These are phyloP conservation scores for Colletotrichum sp. DNA, from an alignment of 2,329 filamentous ascomycete genomes.

Conservation along the genomic window DNA sequence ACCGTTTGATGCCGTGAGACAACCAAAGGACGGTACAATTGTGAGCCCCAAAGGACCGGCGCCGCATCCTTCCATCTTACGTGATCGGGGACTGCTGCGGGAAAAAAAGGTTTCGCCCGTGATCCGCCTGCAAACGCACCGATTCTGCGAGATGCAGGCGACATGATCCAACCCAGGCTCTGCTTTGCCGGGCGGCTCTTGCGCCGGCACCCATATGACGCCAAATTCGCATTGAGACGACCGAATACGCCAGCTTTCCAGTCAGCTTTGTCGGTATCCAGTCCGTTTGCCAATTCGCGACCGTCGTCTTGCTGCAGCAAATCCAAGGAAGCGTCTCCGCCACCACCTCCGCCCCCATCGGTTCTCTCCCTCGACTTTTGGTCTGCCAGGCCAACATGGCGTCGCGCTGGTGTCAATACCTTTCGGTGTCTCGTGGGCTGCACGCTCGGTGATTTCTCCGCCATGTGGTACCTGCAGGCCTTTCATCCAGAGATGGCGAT, in stretches of 20 bases:
- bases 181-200: not conserved
- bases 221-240: not conserved
- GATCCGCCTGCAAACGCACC: not conserved
- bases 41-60: not conserved
- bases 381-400: conserved; percentile 44
- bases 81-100: not conserved
- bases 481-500: conserved; percentile 51
- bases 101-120: not conserved
- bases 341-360: not conserved
- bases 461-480: conserved; percentile 60
- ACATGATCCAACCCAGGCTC: not conserved
- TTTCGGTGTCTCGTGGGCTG: conserved; percentile 61
- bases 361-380: conserved; percentile 32
- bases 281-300: not conserved
- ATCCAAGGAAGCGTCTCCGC: not conserved
- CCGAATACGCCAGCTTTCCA: not conserved
- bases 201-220: not conserved
- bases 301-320: not conserved
- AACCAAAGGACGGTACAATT: not conserved
- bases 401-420: conserved; percentile 58
- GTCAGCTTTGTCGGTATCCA: not conserved
- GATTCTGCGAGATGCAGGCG: not conserved
- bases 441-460: conserved; percentile 60
- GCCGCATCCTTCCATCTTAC: not conserved
- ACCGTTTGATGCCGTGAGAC: not conserved